These are phyloP conservation scores for Dictyostelium capitatum DNA, from an alignment of 78 protist genomes.

Conservation along the genomic window DNA sequence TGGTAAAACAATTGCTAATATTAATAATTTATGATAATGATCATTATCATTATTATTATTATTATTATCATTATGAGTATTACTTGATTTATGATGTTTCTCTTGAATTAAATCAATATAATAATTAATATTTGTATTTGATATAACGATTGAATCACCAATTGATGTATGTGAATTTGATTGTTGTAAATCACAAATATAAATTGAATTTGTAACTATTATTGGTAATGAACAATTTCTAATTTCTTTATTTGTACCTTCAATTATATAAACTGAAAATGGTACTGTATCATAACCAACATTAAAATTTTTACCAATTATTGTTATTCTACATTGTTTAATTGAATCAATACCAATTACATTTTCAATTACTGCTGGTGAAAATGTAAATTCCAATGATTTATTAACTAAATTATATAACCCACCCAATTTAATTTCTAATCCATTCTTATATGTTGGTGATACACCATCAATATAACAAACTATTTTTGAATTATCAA, in stretches of 20 bases:
- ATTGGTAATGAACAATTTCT: constrained; percentile 18
- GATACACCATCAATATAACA: not conserved
- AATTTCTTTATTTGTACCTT: not conserved
- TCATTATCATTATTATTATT: not conserved
- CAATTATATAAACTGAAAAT: not conserved
- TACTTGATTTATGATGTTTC: not conserved
- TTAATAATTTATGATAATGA: not conserved
- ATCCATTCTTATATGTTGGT: not conserved
- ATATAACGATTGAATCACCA: not conserved
- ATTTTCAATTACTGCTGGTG: not conserved
- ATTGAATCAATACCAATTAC: not conserved
- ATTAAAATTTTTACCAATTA: not conserved
- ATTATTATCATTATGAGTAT: not conserved
- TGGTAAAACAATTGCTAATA: not conserved
- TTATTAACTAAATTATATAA: not conserved
- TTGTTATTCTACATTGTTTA: not conserved
- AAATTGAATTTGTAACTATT: not conserved
- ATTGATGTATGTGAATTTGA: not conserved
- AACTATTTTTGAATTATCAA: not conserved
- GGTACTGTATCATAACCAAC: no score
- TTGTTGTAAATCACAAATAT: not conserved
- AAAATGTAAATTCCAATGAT: not conserved
- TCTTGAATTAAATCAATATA: not conserved
- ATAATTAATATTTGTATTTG: not conserved
- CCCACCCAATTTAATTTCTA: not conserved